These are phyloP conservation scores for Cordyceps tenuipes DNA, from an alignment of 2,329 filamentous ascomycete species.

Conservation along the genomic window DNA sequence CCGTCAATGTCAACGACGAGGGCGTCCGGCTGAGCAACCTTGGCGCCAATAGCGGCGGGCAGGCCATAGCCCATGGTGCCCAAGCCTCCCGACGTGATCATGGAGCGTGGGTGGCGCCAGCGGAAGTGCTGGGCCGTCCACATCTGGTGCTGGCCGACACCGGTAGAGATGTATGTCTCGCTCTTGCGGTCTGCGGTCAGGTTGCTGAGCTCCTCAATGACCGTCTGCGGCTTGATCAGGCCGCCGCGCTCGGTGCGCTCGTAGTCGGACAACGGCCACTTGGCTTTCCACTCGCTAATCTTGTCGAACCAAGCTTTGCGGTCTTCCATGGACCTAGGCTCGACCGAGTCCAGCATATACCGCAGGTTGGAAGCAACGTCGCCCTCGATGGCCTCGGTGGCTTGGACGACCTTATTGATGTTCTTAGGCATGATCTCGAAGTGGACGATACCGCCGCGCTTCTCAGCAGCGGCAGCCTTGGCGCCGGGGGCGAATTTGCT, in stretches of 20 bases:
- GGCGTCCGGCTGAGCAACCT: constrained; percentile 68
- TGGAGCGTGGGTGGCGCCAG: constrained; percentile 83
- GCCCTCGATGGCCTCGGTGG: constrained; percentile 89
- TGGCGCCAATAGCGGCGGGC: constrained; percentile 89
- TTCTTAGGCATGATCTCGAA: constrained; percentile 99
- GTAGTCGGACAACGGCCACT: constrained; percentile 77
- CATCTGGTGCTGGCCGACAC: constrained; percentile 98
- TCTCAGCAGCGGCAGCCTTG: constrained; percentile 73
- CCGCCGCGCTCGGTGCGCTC: constrained; percentile 69
- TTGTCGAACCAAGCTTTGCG: constrained; percentile 81
- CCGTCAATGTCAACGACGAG: constrained; percentile 95
- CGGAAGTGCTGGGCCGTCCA: constrained; percentile 96
- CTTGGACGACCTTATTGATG: constrained; percentile 98
- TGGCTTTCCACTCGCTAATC: constrained; percentile 84
- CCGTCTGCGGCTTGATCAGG: constrained; percentile 85
- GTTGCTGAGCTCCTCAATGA: constrained; percentile 85
- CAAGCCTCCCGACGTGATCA: constrained; percentile 94
- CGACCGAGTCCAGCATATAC: constrained; percentile 63
- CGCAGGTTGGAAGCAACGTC: constrained; percentile 76
- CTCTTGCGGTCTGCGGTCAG: constrained; percentile 74
- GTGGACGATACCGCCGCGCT: constrained; percentile 88
- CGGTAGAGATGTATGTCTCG: constrained; percentile 80
- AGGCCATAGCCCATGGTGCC: constrained; percentile 86
- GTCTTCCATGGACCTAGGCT: constrained; percentile 51
- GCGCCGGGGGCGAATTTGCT: constrained; percentile 84